phyloP scores from a whole-genome alignment of 1,139 yeast species.

The Pichia sp. region DNA sequence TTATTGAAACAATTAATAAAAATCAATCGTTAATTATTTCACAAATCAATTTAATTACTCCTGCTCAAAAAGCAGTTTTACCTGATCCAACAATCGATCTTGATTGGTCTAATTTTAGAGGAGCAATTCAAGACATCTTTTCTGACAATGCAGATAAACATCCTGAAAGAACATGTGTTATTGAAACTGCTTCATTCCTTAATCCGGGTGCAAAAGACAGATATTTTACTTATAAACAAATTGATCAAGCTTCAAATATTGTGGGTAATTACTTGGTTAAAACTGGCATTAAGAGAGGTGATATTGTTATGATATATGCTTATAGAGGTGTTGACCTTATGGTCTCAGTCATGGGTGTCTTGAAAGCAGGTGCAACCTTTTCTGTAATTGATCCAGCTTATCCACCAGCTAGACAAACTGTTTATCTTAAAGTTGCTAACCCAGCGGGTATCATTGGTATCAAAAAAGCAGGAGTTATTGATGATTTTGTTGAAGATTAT shows the following conservation, averaged over 20 bases:
- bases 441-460: constrained; percentile 88
- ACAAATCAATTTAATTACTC: constrained; percentile 60
- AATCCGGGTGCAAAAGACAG: constrained; percentile 54
- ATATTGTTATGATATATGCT: constrained; percentile 95
- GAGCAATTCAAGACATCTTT: constrained; percentile 95
- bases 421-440: constrained; percentile 85
- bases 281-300: constrained; percentile 82
- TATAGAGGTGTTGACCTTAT: constrained; percentile 95
- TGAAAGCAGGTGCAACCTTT: constrained; percentile 97
- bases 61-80: constrained; percentile 47
- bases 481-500: constrained; percentile 69
- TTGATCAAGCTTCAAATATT: constrained; percentile 88
- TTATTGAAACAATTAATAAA: constrained; percentile 34
- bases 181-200: constrained; percentile 76
- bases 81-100: constrained; percentile 87
- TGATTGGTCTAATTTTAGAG: constrained; percentile 88
- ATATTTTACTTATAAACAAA: constrained; percentile 73
- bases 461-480: constrained; percentile 81
- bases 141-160: constrained; percentile 71
- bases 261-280: constrained; percentile 82
- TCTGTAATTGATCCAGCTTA: constrained; percentile 98
- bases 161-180: constrained; percentile 86
- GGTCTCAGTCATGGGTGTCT: constrained; percentile 95
- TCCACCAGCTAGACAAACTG: constrained; percentile 95
- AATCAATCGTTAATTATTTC: constrained; percentile 45